Base-by-base conservation (phyloP, 495 filamentous ascomycete genomes). In the Xylaria grammica region DNA sequence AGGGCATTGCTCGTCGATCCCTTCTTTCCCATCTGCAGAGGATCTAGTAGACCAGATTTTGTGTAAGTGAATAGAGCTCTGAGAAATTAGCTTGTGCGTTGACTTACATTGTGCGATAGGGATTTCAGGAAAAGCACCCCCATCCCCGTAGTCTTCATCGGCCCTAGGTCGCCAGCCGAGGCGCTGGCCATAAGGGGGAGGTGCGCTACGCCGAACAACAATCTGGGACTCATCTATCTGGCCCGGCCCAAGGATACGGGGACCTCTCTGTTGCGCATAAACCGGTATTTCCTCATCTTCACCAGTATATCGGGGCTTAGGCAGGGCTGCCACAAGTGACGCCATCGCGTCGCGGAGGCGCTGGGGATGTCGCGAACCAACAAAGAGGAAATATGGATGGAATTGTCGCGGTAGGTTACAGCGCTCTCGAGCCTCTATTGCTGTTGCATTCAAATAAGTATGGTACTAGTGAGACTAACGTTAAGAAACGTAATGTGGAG, bases 81-180 rank as follows among this genome's bases (percentile, higher is more conserved):
- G n/a, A n/a, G n/a, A n/a, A n/a, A n/a, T n/a, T n/a, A n/a, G n/a
- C n/a, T n/a, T n/a, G n/a, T n/a, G n/a, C n/a, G n/a, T n/a, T n/a
- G n/a, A n/a, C n/a, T n/a, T n/a, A n/a, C 17, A 99, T 70, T 99
- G 95, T 27, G 94, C 95, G 50, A 98, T 86, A 26, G 90, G 88
- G 48, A 99, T 89, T 75, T 99, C 95, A 36, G 95, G 72, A 17
- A 98, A 99, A 52, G 94, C 93, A 70, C 95, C 95, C 62, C 95
- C 95, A 81, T 98, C 94, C 69, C 91, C 94, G 78, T 91, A 98
- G 77, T 98, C 96, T 76, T 97, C 94, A 67, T 94, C 87, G 36
- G 89, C 88, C 72, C 97, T 96, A 2, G 93, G 86, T 5, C 96
- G 93, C 44, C 95, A 95, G 9, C 95, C 93, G 48, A 82, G 83